Percentiles rank a stretch among this genome's conserved stretches.
Evolutionary conservation across 495 filamentous ascomycete genomes (phyloP).

Genomic region (Daldinia caldariorum): DNA sequence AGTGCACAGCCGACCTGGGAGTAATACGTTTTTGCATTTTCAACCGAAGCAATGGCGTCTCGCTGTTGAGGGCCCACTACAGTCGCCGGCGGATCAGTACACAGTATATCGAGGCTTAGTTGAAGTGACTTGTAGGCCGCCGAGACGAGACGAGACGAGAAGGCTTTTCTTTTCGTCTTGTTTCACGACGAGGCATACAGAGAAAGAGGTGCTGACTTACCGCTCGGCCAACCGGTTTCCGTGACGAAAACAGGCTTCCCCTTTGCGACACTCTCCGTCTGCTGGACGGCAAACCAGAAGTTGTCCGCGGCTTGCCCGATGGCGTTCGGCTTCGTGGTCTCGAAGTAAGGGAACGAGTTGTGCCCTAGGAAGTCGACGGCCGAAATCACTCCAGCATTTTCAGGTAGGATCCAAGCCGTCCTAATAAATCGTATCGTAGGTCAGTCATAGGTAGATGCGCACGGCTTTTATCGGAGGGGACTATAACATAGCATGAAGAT

Average conservation of each 20-base stretch:
- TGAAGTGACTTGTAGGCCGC: neutral
- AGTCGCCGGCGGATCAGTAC: constrained; percentile 6
- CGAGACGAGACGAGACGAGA: neutral
- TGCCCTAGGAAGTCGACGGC: constrained; percentile 75
- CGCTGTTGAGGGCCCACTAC: constrained; percentile 61
- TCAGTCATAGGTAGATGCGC: neutral
- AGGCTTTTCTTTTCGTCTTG: neutral
- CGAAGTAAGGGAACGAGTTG: constrained; percentile 73
- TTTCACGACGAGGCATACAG: neutral
- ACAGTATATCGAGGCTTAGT: neutral
- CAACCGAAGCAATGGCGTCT: constrained; percentile 65
- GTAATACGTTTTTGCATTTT: constrained; percentile 77
- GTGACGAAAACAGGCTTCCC: constrained; percentile 80
- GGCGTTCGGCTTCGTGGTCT: constrained; percentile 69
- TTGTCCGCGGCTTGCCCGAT: constrained; percentile 66
- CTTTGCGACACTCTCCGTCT: constrained; percentile 64
- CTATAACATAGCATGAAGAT: too few relatives aligned
- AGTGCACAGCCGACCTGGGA: constrained; percentile 72
- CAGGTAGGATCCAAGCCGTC: constrained; percentile 75
- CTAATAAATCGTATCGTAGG: constrained; percentile 58
- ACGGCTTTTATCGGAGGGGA: neutral
- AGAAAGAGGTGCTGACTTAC: constrained; percentile 51
- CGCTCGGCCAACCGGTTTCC: constrained; percentile 82
- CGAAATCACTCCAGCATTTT: constrained; percentile 69
- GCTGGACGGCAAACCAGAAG: constrained; percentile 65